phyloP scores from a whole-genome alignment of 2,329 filamentous ascomycete genomes.

The Phyllosticta capitalensis region DNA sequence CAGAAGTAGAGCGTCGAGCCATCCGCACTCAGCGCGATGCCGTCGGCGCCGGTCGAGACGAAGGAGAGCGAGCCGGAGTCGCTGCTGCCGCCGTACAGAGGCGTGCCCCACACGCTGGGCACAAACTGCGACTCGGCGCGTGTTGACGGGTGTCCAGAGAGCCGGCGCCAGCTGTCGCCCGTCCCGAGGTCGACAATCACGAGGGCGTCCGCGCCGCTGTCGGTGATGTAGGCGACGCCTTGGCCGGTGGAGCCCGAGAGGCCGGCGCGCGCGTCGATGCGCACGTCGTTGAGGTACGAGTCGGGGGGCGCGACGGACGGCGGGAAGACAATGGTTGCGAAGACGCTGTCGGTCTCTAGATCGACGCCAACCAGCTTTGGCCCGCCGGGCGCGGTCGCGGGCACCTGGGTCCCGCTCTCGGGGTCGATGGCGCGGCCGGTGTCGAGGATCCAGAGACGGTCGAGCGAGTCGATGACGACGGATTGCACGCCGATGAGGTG shows the following conservation, averaged over 20 bases:
- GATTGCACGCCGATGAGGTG: slow-evolving; percentile 44
- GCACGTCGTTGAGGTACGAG: slow-evolving; percentile 45
- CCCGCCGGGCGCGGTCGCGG: slow-evolving; percentile 35
- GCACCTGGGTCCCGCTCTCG: slow-evolving; percentile 35
- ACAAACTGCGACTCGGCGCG: slow-evolving; percentile 37
- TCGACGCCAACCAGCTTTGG: slow-evolving; percentile 43
- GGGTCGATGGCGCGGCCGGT: slow-evolving; percentile 37
- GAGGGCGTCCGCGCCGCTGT: slow-evolving; percentile 42
- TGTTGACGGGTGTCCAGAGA: slow-evolving; percentile 34
- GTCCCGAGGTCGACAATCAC: slow-evolving; percentile 42
- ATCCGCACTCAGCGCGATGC: slow-evolving; percentile 42
- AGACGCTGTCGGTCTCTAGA: slow-evolving; percentile 35
- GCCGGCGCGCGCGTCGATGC: slow-evolving; percentile 40
- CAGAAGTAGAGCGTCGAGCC: slow-evolving; percentile 40
- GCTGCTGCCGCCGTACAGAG: slow-evolving; percentile 33
- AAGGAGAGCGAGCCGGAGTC: slow-evolving; percentile 26
- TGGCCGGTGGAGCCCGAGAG: slow-evolving; percentile 31
- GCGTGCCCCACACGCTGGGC: slow-evolving; percentile 40
- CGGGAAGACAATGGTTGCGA: slow-evolving; percentile 44
- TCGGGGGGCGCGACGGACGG: slow-evolving; percentile 37
- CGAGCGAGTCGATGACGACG: slow-evolving; percentile 41
- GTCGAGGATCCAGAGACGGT: slow-evolving; percentile 46
- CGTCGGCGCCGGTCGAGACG: slow-evolving; percentile 39
- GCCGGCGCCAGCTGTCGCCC: slow-evolving; percentile 41
- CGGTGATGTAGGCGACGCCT: slow-evolving; percentile 46